Evolutionary conservation across 768 basidiomycete species (phyloP), one percentile per base, ranked within the genome.

Genomic region (Termitomyces sp.): DNA sequence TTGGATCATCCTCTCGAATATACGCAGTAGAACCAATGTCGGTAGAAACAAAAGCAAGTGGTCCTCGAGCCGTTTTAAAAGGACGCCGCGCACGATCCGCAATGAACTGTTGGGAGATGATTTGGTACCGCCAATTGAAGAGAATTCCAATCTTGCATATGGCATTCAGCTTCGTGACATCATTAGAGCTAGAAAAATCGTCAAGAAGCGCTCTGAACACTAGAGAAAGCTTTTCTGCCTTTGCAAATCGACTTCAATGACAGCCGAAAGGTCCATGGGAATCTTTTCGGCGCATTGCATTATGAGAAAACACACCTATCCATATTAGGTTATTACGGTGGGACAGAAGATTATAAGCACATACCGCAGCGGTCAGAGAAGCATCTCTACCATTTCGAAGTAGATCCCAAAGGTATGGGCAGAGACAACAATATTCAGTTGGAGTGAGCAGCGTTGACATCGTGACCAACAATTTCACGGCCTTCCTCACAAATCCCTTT

Each of bases 251-350:
- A 77, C 69, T 61, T 83, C 77, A 22, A 90, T 79, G 24, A 77
- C 63, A 2, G 75, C 72, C 9, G 78, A 60, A 38, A 85, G 70
- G n/a, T 81, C 78, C 35, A 72, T 56, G 0, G 83, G 74, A 0
- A 70, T 72, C 70, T 81, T 87, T 67, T 90, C 89, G 0, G 85
- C 86, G 61, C 82, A 86, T 68, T 88, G 86, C 85, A 88, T 89
- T 26, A 84, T 58, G 24, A 91, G 70, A 66, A 86, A 90, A 62
- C 81, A 84, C 4, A 82, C 77, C 84, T 85, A 57, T 28, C 59
- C 28, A 58, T 14, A 53, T 57, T 14, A 51, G 43, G 10, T 24
- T 48, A 8, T 16, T 8, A 50, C 46, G 20, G 13, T 18, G n/a
- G 26, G 7, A 6, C 55, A 28, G 46, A 4, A 47, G 3, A 49